Conservation (phyloP, 108 stramenopile genomes). For the Cyclotella baltica region DNA sequence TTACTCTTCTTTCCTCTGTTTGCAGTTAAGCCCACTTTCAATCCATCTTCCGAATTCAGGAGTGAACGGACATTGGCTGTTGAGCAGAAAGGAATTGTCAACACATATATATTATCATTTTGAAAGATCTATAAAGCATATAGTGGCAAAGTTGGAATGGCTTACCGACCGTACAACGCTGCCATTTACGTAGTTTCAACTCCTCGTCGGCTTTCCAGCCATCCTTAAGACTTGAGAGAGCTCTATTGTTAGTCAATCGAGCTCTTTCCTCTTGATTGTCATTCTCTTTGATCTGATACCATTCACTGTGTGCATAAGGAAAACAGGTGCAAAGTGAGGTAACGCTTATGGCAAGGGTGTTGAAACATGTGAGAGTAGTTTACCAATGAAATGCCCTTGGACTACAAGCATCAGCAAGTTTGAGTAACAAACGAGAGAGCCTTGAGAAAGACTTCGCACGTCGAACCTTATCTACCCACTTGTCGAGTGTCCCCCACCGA, state of each 20-base stretch:
- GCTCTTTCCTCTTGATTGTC: conserved; percentile 35
- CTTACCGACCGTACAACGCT: conserved; percentile 30
- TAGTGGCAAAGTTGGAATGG: background rate
- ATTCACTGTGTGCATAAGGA: no score
- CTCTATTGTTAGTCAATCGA: conserved; percentile 4
- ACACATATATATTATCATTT: background rate
- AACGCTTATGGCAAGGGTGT: no score
- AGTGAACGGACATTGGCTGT: background rate
- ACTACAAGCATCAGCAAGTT: conserved; percentile 66
- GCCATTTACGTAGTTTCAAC: conserved; percentile 39
- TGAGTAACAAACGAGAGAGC: conserved; percentile 58
- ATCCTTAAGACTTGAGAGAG: conserved; percentile 1
- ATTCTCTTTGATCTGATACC: conserved; percentile 57
- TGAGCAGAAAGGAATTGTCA: background rate
- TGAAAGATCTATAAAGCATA: conserved; percentile 8
- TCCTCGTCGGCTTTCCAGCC: conserved; percentile 30
- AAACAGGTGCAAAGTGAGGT: no score
- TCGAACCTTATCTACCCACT: conserved; percentile 56
- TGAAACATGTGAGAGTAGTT: no score
- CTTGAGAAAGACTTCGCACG: conserved; percentile 51
- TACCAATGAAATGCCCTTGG: conserved; percentile 65
- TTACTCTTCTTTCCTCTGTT: background rate
- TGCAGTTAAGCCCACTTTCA: background rate
- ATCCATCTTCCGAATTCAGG: background rate
- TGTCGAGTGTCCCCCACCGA: conserved; percentile 59